Base-by-base conservation (phyloP, 352 stramenopile genomes). In the Globisporangium paddicum region DNA sequence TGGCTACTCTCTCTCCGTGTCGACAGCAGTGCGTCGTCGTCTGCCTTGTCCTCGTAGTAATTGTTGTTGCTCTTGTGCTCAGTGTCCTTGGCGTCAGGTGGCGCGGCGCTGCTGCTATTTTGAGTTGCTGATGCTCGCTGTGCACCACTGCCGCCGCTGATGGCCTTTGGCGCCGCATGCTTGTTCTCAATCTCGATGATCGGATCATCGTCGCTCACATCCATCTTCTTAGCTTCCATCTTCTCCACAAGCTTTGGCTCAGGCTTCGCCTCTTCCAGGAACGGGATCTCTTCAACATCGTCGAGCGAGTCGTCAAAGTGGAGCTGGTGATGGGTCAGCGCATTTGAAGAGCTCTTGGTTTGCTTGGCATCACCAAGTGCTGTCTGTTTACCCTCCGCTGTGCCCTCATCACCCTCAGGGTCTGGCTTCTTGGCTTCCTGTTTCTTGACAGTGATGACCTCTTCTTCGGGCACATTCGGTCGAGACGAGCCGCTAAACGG, bases 211-310 rank as follows among this genome's bases (percentile, higher is more conserved):
- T 83, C 75, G 10, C 72, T 58, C 14, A 54, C 53, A 16, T 63
- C 57, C 0, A 19, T 7, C 26, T 71, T 70, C 28, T 63, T 51
- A 25, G 35, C 35, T 28, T 79, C 67, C 10, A 21, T 26, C 1
- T 62, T 55, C 23, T 61, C 55, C 34, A 45, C 37, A 8, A 34
- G 21, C 58, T 88, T 87, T 0, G 71, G 41, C 14, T 87, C 67
- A 7, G 73, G 51, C 34, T 82, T 81, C 1, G 63, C 52, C 23
- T 89, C 76, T 38, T 90, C 79, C 1, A 93, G 50, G 60, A 90
- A 90, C 2, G 80, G 80, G 21, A 93, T 90, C 38, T 93, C 82
- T 51, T 93, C 82, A 2, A 93, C 72, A 25, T 90, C 82, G 13
- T 93, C 82, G n/a, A 86, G 75, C n/a, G 71, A 73, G 38, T 89